These are phyloP conservation scores for Diaporthe citriasiana DNA, from an alignment of 2,329 filamentous ascomycete species.

Conservation along the genomic window DNA sequence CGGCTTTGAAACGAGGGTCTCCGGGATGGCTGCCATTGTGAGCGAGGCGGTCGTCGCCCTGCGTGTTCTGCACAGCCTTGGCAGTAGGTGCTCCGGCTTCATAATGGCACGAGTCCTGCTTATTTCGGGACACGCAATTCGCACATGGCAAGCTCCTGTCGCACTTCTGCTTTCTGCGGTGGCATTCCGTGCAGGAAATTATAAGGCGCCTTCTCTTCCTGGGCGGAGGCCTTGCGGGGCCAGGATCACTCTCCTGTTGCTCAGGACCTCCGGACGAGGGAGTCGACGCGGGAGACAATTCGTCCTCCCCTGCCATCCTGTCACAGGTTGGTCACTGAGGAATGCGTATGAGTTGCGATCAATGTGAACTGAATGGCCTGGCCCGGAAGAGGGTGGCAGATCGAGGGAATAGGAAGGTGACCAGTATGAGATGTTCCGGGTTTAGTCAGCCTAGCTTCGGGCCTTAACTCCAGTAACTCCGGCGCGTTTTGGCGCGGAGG, in stretches of 20 bases:
- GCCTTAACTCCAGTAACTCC: constrained; percentile 31
- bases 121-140: constrained; percentile 71
- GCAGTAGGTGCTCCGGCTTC: constrained; percentile 64
- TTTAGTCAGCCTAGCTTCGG: constrained; percentile 30
- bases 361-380: neutral
- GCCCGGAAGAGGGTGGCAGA: neutral
- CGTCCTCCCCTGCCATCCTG: constrained; percentile 27
- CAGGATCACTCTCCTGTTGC: constrained; percentile 16
- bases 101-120: constrained; percentile 69
- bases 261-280: constrained; percentile 31
- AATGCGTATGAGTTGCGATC: neutral
- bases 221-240: constrained; percentile 54
- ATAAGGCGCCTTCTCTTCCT: constrained; percentile 72
- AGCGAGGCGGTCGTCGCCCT: constrained; percentile 31
- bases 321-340: neutral
- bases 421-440: constrained; percentile 8
- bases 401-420: neutral
- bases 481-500: constrained; percentile 12
- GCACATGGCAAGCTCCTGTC: constrained; percentile 72
- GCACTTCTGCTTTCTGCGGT: constrained; percentile 75
- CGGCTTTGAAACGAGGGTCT: constrained; percentile 13
- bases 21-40: neutral
- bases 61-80: constrained; percentile 49
- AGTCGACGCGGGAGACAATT: constrained; percentile 34
- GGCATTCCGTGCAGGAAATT: constrained; percentile 75